These are phyloP conservation scores for Paxillus rubicundulus DNA, from an alignment of 768 basidiomycete genomes.

Conservation along the genomic window DNA sequence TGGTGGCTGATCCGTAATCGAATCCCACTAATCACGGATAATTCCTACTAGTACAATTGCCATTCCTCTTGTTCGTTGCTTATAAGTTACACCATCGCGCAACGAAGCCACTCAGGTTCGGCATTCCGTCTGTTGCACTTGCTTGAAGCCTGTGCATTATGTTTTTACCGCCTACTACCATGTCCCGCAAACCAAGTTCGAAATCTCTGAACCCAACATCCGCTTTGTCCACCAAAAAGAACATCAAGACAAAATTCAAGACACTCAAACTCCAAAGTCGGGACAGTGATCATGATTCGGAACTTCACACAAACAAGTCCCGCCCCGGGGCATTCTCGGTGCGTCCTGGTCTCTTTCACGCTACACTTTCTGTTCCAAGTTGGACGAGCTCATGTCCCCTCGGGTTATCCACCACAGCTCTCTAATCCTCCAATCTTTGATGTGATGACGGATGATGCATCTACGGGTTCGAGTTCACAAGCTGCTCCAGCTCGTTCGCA, in stretches of 20 bases:
- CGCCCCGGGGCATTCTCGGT: conserved; percentile 5
- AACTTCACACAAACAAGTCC: conserved; percentile 22
- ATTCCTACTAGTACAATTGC: no score
- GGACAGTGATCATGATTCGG: conserved; percentile 10
- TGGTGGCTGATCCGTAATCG: no score
- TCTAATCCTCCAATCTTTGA: conserved; percentile 24
- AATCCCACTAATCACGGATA: no score
- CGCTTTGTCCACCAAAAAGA: conserved; percentile 3
- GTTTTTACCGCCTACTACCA: neutral
- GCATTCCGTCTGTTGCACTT: no score
- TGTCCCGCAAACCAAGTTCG: conserved; percentile 20
- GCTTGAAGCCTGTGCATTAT: no score
- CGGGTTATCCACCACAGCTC: conserved; percentile 9
- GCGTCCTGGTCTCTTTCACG: neutral
- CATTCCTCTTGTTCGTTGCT: no score
- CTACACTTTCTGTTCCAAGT: conserved; percentile 1
- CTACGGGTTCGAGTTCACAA: conserved; percentile 8
- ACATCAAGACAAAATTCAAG: conserved; percentile 16
- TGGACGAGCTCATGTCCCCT: neutral
- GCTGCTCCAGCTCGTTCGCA: neutral
- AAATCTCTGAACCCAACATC: conserved; percentile 6
- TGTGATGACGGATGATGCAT: conserved; percentile 13
- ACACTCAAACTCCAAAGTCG: conserved; percentile 20
- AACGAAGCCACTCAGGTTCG: neutral
- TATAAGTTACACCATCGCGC: no score